A percentile compares a stretch with the other conserved stretches of the same genome.
These are phyloP conservation scores for Kingdonia uniflora DNA, from an alignment of 164 flowering plant genomes.

Conservation along the genomic window DNA sequence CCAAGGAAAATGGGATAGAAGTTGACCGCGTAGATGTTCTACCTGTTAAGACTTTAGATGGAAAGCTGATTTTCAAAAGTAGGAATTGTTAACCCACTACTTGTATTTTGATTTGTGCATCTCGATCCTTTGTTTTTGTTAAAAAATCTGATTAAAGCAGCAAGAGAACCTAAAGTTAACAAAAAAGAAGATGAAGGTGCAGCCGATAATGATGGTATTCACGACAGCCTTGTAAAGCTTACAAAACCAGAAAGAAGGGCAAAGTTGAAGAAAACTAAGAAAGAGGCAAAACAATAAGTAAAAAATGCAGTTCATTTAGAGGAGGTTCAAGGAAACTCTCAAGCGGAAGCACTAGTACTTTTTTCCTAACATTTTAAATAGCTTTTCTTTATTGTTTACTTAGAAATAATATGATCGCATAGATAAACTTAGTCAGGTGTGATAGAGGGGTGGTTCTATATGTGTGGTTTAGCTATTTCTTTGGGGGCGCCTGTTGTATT, in stretches of 20 bases:
- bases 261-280: slow-evolving; percentile 65
- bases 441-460: too few relatives aligned
- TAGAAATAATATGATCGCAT: too few relatives aligned
- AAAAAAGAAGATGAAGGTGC: slow-evolving; percentile 22
- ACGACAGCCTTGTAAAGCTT: slow-evolving; percentile 33
- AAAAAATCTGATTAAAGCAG: too few relatives aligned
- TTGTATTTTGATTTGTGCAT: too few relatives aligned
- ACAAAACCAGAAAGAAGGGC: slow-evolving; percentile 77
- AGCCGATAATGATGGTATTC: slow-evolving; percentile 14
- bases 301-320: slow-evolving; percentile 30
- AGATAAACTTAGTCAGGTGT: neutral
- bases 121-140: too few relatives aligned
- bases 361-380: too few relatives aligned
- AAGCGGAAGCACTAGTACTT: slow-evolving; percentile 74
- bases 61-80: too few relatives aligned
- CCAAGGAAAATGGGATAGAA: slow-evolving; percentile 19
- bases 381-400: too few relatives aligned
- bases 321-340: slow-evolving; percentile 36
- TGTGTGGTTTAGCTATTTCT: too few relatives aligned
- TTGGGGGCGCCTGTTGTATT: too few relatives aligned
- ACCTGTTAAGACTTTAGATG: slow-evolving; percentile 82
- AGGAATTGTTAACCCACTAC: too few relatives aligned
- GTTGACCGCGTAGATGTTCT: slow-evolving; percentile 88
- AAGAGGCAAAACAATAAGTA: slow-evolving; percentile 65
- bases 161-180: too few relatives aligned